These are phyloP conservation scores for Trichoderma brevicompactum DNA, from an alignment of 2,329 filamentous ascomycete genomes.

Conservation along the genomic window DNA sequence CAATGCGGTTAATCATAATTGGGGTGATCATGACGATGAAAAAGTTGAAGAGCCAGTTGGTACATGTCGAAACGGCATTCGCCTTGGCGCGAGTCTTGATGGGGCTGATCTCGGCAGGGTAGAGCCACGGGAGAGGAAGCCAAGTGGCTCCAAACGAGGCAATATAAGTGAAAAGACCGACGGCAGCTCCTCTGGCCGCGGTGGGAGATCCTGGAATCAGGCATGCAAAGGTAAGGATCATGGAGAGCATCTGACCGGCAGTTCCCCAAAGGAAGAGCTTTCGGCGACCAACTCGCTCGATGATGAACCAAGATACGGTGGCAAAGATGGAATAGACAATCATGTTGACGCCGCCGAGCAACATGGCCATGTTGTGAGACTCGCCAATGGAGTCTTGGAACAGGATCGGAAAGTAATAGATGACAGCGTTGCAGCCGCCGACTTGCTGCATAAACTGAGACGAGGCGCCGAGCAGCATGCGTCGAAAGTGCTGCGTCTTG, in stretches of 20 bases:
- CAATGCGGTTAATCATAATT: conserved; percentile 62
- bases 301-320: conserved; percentile 58
- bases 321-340: conserved; percentile 63
- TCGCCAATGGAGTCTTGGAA: conserved; percentile 45
- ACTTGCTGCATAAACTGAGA: conserved; percentile 67
- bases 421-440: conserved; percentile 61
- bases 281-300: conserved; percentile 52
- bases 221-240: conserved; percentile 64
- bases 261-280: conserved; percentile 52
- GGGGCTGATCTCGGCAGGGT: conserved; percentile 59
- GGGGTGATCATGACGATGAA: conserved; percentile 53
- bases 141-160: conserved; percentile 70
- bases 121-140: conserved; percentile 66
- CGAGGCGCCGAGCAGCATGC: conserved; percentile 64
- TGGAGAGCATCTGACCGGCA: conserved; percentile 56
- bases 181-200: conserved; percentile 68
- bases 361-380: conserved; percentile 51
- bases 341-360: conserved; percentile 56
- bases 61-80: conserved; percentile 61
- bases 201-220: conserved; percentile 68
- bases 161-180: conserved; percentile 60
- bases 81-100: conserved; percentile 53
- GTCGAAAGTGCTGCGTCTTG: conserved; percentile 68
- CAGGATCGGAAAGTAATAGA: conserved; percentile 65
- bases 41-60: conserved; percentile 61